Evolutionary conservation across 1,284 basidiomycete species (phyloP).

Genomic region (Pseudozyma sp.): DNA sequence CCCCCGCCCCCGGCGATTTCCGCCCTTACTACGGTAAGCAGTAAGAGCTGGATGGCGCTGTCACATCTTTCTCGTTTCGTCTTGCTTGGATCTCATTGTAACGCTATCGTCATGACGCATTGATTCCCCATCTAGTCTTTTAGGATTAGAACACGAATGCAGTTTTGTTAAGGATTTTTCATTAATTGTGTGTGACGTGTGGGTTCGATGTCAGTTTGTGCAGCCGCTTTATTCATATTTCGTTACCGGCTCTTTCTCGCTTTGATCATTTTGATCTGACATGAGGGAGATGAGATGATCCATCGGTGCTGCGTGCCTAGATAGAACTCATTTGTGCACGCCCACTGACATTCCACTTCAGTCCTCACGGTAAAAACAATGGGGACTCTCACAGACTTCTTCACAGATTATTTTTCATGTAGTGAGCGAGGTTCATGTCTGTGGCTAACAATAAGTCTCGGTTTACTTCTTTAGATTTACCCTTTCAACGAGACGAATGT

Average conservation of each 20-base stretch:
- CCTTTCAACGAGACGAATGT: too few relatives aligned
- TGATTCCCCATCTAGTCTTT: not conserved
- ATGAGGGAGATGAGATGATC: not conserved
- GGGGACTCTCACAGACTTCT: too few relatives aligned
- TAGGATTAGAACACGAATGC: not conserved
- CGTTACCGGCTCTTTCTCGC: too few relatives aligned
- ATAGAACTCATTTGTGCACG: too few relatives aligned
- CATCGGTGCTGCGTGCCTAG: not conserved
- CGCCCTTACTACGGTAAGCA: slow-evolving; percentile 23
- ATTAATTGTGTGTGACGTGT: too few relatives aligned
- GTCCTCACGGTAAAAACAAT: too few relatives aligned
- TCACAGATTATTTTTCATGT: too few relatives aligned
- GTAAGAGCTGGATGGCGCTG: not conserved
- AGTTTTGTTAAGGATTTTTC: not conserved
- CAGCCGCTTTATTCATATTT: not conserved
- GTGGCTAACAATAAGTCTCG: too few relatives aligned
- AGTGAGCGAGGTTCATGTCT: too few relatives aligned
- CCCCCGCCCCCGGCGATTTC: slow-evolving; percentile 25
- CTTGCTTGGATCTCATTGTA: slow-evolving; percentile 1
- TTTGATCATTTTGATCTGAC: not conserved
- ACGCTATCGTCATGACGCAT: not conserved
- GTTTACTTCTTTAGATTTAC: too few relatives aligned
- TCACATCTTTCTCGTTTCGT: not conserved
- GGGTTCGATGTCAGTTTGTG: too few relatives aligned
- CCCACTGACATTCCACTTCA: too few relatives aligned